Conservation (phyloP, 129 eudicot species). For the Lonicera japonica region DNA sequence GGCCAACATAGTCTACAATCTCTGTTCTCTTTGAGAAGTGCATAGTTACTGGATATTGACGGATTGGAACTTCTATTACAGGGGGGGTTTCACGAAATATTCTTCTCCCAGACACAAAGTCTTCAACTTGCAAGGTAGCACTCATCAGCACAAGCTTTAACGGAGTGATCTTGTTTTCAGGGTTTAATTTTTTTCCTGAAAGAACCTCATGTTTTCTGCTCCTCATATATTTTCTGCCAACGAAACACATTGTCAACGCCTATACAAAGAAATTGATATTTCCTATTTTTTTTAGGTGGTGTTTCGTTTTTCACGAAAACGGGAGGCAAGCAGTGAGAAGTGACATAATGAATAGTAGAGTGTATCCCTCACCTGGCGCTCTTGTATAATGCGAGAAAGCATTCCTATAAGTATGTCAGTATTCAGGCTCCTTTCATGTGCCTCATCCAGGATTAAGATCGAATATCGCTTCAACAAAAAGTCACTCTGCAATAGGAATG, state of each 20-base stretch:
- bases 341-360: background rate
- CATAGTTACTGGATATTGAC: slow-evolving; percentile 71
- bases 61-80: slow-evolving; percentile 72
- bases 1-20: slow-evolving; percentile 79
- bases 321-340: background rate
- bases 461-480: slow-evolving; percentile 79
- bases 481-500: slow-evolving; percentile 55
- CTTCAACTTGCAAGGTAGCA: slow-evolving; percentile 88
- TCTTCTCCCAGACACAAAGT: slow-evolving; percentile 51
- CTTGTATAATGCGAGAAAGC: slow-evolving; percentile 75
- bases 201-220: slow-evolving; percentile 45
- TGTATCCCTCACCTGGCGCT: slow-evolving; percentile 54
- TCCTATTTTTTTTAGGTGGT: too few species aligned
- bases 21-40: slow-evolving; percentile 91
- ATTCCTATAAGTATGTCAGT: slow-evolving; percentile 96
- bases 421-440: slow-evolving; percentile 95
- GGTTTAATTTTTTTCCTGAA: slow-evolving; percentile 43
- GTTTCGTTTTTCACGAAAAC: background rate
- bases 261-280: background rate
- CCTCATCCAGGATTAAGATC: slow-evolving; percentile 84
- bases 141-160: slow-evolving; percentile 89
- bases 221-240: slow-evolving; percentile 49
- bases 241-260: slow-evolving; percentile 8
- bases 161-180: slow-evolving; percentile 54
- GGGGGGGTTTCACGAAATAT: slow-evolving; percentile 71